Base-by-base conservation (phyloP, 495 filamentous ascomycete species). In the Cetradonia linearis region DNA sequence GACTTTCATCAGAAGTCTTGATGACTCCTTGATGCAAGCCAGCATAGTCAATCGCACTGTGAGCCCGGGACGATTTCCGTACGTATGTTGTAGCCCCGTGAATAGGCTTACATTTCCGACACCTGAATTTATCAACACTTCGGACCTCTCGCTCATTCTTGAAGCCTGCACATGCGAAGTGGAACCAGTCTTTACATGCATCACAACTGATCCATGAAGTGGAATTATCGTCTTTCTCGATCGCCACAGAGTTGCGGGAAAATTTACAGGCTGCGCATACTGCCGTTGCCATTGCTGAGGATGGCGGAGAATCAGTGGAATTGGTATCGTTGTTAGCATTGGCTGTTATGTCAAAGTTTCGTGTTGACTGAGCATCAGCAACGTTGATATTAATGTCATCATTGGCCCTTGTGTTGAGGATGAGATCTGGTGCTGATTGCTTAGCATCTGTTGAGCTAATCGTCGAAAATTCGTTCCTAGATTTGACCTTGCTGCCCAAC, bases 151-250 rank as follows among this genome's bases (percentile, higher is more conserved):
- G 73, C 60, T 83, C 82, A 65, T 76, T 85, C 65, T 85, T 84
- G 65, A 89, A 86, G 6, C 83, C 84, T 23, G 85, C 85, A 67
- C 86, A 89, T 40, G 81, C 77, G 53, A 83, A 85, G 67, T 89
- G 86, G 64, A 83, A 87, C 86, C 86, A 89, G 30, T 73, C 76
- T 64, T 86, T 86, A 68, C 86, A 89, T 36, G 83, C 85, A 68
- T 89, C 85, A 65, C 86, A 89, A 33, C 77, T 81, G 60, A 89
- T 87, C 86, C 86, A 89, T 16, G 81, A 81, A 59, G 78, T 78
- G 58, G 78, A 74, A 18, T 59, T 60, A 33, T 73, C 73, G 62
- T 79, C 75, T 46, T 74, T 77, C 23, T 78, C 77, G 6, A 67
- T 71, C 36, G 73, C 71, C 11, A 74, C 56, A 18, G 74, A 73